Evolutionary conservation across 139 green algal genomes (phyloP).

Genomic region (Coelastrella sp.): DNA sequence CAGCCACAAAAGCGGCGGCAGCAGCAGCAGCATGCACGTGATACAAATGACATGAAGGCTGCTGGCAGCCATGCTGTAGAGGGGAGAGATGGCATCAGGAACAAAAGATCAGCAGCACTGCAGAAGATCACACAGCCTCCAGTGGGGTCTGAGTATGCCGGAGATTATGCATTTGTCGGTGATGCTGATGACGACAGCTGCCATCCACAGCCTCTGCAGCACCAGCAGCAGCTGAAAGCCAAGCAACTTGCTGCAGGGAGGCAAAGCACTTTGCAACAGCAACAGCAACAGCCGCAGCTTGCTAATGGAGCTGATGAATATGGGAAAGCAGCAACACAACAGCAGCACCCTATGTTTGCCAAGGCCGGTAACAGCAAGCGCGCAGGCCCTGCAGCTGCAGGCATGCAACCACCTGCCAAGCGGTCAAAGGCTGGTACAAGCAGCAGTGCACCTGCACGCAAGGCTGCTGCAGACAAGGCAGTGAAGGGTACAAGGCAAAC

Average conservation of each 20-base stretch:
- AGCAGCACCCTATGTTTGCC: not conserved
- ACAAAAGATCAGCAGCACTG: not conserved
- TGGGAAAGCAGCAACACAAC: not conserved
- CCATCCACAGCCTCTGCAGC: not conserved
- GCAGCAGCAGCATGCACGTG: conserved; percentile 4
- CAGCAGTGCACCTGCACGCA: not conserved
- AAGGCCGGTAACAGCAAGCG: conserved; percentile 13
- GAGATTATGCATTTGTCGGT: not conserved
- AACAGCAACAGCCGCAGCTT: not conserved
- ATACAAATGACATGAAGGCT: not conserved
- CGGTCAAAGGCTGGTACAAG: not conserved
- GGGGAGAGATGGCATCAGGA: not conserved
- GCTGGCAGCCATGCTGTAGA: not conserved
- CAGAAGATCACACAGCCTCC: not conserved
- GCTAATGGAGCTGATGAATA: not conserved
- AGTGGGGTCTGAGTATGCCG: not conserved
- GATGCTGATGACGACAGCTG: not conserved
- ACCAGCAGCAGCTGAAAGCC: not conserved
- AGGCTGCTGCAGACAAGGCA: not conserved
- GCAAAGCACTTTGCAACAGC: not conserved
- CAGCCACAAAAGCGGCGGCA: not conserved
- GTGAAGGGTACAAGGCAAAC: not conserved
- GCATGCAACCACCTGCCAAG: not conserved
- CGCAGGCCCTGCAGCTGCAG: not conserved
- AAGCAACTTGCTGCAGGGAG: not conserved